Evolutionary conservation across 371 early-diverging fungal species (phyloP), one percentile per base, ranked within the genome.

Genomic region (Choanephora cucurbitarum): DNA sequence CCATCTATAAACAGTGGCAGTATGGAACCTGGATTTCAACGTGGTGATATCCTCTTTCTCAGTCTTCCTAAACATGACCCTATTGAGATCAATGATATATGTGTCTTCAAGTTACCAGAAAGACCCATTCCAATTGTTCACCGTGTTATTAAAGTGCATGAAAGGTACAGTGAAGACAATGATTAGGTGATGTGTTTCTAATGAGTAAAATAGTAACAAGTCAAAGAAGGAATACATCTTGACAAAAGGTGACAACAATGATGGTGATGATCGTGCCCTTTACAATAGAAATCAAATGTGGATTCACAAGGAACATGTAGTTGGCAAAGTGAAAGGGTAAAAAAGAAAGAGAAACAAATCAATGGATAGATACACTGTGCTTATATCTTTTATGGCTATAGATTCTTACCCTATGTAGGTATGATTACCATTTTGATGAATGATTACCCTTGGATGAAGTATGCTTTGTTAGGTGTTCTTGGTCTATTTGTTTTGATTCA

Each of bases 201-300:
- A 6, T 37, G 37, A 6, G 3, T 37, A 7, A 2, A 2, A 13
- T 65, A 90, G 90, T 31, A 72, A 54, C 32, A 68, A 74, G 11
- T 84, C 85, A 15, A 86, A 82, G 5, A 84, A 89, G 58, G 92
- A 94, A 65, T 86, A 70, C 58, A 65, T 98, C 44, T 77, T 99
- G 58, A 99, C 99, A 41, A 99, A 99, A 78, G 99, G 99, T 44
- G 99, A 99, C 75, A 93, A 97, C 73, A 99, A 99, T 75, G 54
- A 64, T n/a, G 77, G 73, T 6, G 93, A 99, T 70, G 99, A 99
- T 71, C 91, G 97, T 22, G 91, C 86, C 7, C 77, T 99, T 33
- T 99, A 99, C 63, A 89, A 92, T 68, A 72, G 69, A 43, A 85
- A 89, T 4, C 93, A 95, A 78, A 84, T 90, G 82, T 97, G 96